Percentiles rank a stretch among this genome's conserved stretches.
These are phyloP conservation scores for Tetramitus jugosus DNA, from an alignment of 208 protist genomes.

Conservation along the genomic window DNA sequence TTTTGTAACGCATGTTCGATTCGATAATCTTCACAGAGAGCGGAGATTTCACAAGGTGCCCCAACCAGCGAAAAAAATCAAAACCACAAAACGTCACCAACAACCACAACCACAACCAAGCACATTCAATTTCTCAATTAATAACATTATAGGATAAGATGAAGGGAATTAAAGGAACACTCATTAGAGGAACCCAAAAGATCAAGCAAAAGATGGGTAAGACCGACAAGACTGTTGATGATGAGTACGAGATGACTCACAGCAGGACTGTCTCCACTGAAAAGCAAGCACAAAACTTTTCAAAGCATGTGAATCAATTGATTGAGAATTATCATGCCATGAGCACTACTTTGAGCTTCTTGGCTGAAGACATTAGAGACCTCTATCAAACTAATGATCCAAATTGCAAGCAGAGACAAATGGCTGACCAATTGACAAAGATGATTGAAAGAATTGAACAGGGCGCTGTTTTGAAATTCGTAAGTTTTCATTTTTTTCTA, in stretches of 20 bases:
- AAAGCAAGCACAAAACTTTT: neutral
- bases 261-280: neutral
- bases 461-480: neutral
- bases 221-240: neutral
- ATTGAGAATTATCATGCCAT: slow-evolving; percentile 18
- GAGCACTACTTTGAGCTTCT: neutral
- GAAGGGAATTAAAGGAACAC: too few relatives aligned
- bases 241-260: neutral
- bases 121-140: too few relatives aligned
- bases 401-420: neutral
- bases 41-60: too few relatives aligned
- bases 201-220: neutral
- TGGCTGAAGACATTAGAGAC: slow-evolving; percentile 13
- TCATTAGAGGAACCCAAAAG: slow-evolving; percentile 2
- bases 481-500: too few relatives aligned
- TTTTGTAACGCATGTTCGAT: too few relatives aligned
- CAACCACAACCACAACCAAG: too few relatives aligned
- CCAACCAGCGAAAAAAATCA: too few relatives aligned
- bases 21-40: too few relatives aligned
- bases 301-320: neutral
- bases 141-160: too few relatives aligned
- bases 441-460: neutral
- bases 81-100: too few relatives aligned
- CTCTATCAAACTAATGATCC: neutral
- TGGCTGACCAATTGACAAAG: neutral